phyloP scores from a whole-genome alignment of 176 grass and related monocot species.

The Thalia dealbata region DNA sequence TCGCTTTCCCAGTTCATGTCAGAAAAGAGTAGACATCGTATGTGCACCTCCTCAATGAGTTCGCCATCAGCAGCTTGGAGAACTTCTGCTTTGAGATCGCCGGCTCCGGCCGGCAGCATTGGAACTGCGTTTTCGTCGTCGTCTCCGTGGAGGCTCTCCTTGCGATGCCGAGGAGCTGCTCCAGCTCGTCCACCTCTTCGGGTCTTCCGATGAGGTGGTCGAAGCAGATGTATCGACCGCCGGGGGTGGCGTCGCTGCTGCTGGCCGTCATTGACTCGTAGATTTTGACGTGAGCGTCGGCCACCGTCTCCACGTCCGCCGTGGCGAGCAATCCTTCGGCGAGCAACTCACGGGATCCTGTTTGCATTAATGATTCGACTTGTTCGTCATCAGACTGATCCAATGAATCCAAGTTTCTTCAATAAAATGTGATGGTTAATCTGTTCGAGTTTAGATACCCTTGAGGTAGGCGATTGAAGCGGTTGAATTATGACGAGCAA shows the following conservation, averaged over 20 bases:
- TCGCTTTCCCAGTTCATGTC: too few species aligned
- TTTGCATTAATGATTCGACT: background rate
- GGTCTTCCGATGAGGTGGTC: constrained; percentile 51
- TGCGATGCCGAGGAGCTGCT: constrained; percentile 57
- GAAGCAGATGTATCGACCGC: constrained; percentile 86
- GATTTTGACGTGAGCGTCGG: constrained; percentile 56
- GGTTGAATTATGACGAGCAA: constrained; percentile 73
- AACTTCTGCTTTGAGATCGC: constrained; percentile 77
- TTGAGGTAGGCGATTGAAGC: constrained; percentile 90
- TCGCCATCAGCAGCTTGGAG: constrained; percentile 36
- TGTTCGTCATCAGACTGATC: background rate
- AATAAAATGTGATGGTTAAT: background rate
- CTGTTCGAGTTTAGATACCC: constrained; percentile 22
- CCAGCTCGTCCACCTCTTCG: constrained; percentile 58
- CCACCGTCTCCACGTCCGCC: constrained; percentile 57
- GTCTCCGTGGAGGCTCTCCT: constrained; percentile 7
- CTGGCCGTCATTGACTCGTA: constrained; percentile 69
- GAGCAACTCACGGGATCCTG: constrained; percentile 65
- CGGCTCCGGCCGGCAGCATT: constrained; percentile 26
- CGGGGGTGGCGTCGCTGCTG: constrained; percentile 26
- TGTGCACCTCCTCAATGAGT: constrained; percentile 47
- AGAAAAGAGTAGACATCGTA: constrained; percentile 53
- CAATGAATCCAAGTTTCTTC: background rate
- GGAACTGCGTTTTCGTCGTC: constrained; percentile 10
- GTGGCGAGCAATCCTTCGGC: constrained; percentile 61